Base-by-base conservation (phyloP, 176 grass and related monocot genomes). In the Cenchrus fungigraminus region DNA sequence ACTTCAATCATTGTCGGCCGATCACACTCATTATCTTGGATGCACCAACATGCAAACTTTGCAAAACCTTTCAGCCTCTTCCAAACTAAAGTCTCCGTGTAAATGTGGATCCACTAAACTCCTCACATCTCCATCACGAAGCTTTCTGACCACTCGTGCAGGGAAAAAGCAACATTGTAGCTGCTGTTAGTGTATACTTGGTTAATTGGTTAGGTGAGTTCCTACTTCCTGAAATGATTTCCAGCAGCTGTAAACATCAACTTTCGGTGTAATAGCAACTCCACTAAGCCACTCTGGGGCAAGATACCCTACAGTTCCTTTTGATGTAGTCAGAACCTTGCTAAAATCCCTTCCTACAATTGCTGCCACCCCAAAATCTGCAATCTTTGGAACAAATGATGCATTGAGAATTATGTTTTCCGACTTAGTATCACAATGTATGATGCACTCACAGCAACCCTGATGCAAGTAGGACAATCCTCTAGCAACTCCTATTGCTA, bases 1-100 rank as follows among this genome's bases (percentile, higher is more conserved):
- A 49, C 7, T 49, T 49, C 46, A 1, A 6, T 8, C 46, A 49
- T 49, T 49, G 46, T 49, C 9, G 46, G 46, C 8, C 83, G 78
- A 20, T 63, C 29, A 44, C 51, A 34, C 43, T 86, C 90, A 49
- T 79, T 37, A 28, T 73, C 83, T 59, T 92, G 87, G 65, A 89
- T 88, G 70, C 90, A 89, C 90, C 87, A 92, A 52, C 69, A 68
- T 45, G 86, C 78, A 83, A 89, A 25, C 83, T 82, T 83, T 92
- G 37, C 82, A 83, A 56, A 65, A 13, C 19, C 60, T 80, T 1
- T 49, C 46, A 49, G 9, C 46, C 46, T 49, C 46, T 8, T 9
- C 46, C 46, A 49, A 47, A 49, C 9, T 8, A 49, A 49, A 49
- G 7, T 49, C 46, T 9, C 46, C 46, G 6, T 9, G 46, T 49